phyloP scores from a whole-genome alignment of 305 asterid genomes.

The Nicotiana rustica region DNA sequence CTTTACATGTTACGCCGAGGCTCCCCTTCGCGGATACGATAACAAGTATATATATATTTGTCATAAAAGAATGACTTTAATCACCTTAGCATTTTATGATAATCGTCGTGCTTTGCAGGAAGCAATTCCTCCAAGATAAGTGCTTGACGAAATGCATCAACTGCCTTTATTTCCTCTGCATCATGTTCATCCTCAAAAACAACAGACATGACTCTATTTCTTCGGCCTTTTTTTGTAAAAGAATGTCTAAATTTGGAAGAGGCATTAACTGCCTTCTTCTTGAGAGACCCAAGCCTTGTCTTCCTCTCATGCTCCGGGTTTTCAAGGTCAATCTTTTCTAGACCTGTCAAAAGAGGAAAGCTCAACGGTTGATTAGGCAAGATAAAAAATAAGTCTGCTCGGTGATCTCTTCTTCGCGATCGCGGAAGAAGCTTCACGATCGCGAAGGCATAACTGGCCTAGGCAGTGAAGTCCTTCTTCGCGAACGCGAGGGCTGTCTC shows the following conservation, averaged over 20 bases:
- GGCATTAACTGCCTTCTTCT: constrained; percentile 82
- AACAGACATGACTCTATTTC: constrained; percentile 83
- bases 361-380: neutral
- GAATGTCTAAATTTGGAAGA: constrained; percentile 86
- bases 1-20: too few species aligned
- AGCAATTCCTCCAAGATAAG: constrained; percentile 86
- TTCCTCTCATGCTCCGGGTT: constrained; percentile 53
- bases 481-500: too few species aligned
- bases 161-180: constrained; percentile 85
- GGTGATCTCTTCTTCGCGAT: too few species aligned
- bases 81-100: constrained; percentile 84
- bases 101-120: constrained; percentile 88
- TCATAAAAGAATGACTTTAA: neutral
- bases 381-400: neutral
- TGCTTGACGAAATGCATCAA: constrained; percentile 86
- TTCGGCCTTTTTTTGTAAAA: constrained; percentile 63
- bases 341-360: neutral
- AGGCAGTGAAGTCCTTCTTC: too few species aligned
- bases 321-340: constrained; percentile 42
- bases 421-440: too few species aligned
- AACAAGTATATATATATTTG: neutral
- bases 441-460: too few species aligned
- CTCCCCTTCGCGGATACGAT: too few species aligned
- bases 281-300: constrained; percentile 77
- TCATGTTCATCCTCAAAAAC: constrained; percentile 86